Base-by-base conservation (phyloP, 768 basidiomycete species). In the Naganishia friedmannii region DNA sequence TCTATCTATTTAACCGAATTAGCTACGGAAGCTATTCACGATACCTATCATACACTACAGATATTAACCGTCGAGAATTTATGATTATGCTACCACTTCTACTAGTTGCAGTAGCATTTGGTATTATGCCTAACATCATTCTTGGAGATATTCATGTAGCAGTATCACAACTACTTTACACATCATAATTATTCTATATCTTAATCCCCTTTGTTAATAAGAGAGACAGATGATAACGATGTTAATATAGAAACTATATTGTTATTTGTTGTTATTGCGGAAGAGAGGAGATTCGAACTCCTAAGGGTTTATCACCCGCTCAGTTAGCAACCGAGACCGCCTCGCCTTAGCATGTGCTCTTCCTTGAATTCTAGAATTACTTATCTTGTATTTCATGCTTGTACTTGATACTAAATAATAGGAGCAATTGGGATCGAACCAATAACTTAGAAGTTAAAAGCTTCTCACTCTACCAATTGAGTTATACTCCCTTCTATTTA, bases 1-100 rank as follows among this genome's bases (percentile, higher is more conserved):
- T 73, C 51, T 73, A 63, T 67, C 42, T 71, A 65, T 71, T 51
- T 51, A 71, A 71, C 68, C 71, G 70, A 73, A 68, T 73, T 68
- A 69, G 53, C 68, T 69, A 69, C 66, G 71, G 71, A 54, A 63
- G 69, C 45, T 72, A 57, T 28, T 57, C 56, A 57, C 56, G 56
- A 32, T 57, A 57, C 56, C 56, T 57, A 7, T 57, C 56, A 57
- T 57, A 57, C 31, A 57, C 56, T 31, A 57, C 56, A 57, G 56
- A 57, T 57, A 57, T 57, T 57, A 57, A 57, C 32, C 56, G 56
- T 13, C 56, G 56, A 57, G 56, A 57, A 57, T 57, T 57, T 34
- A 57, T 57, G 56, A 57, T 57, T 37, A 57, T 57, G 56, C 56
- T 57, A 34, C 56, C 56, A 32, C 56, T 57, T 57, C 56, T 57